Conservation (phyloP, 108 stramenopile species). For the Cyclotella cryptica region DNA sequence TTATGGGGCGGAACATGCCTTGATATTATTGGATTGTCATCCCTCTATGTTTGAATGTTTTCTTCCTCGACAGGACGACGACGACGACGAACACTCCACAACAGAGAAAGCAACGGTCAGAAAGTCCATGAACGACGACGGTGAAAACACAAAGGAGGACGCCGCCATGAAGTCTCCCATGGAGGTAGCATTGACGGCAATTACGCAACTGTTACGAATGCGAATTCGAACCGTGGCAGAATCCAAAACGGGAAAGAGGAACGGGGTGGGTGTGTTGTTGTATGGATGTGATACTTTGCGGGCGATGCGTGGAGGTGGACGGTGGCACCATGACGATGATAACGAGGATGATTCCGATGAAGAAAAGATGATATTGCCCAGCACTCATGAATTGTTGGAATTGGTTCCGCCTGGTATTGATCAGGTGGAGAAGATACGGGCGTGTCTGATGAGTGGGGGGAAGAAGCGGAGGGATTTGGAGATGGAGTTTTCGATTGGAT, state of each 20-base stretch:
- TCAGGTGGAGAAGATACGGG: conserved; percentile 35
- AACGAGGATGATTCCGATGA: conserved; percentile 45
- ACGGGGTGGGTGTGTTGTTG: conserved; percentile 71
- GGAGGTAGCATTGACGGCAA: conserved; percentile 59
- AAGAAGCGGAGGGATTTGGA: conserved; percentile 48
- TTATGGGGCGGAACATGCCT: conserved; percentile 65
- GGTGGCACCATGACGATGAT: conserved; percentile 35
- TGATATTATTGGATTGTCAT: conserved; percentile 71
- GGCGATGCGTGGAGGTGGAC: background rate
- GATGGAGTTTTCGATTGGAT: conserved; percentile 56
- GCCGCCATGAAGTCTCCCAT: conserved; percentile 37
- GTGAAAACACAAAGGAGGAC: conserved; percentile 12
- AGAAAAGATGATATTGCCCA: conserved; percentile 17
- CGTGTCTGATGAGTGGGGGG: conserved; percentile 27
- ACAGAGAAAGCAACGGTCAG: too few species aligned
- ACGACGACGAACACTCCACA: too few species aligned
- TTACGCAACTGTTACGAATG: conserved; percentile 52
- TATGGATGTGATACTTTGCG: conserved; percentile 49
- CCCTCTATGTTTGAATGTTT: conserved; percentile 63
- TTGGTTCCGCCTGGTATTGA: conserved; percentile 70
- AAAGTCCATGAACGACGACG: too few species aligned
- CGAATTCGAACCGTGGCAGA: conserved; percentile 62
- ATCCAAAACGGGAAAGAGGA: conserved; percentile 67
- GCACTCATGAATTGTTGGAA: conserved; percentile 61
- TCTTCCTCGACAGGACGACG: too few species aligned